A percentile compares a stretch with the other conserved stretches of the same genome.
Evolutionary conservation across 148 eudicot genomes (phyloP).

Genomic region (Dianthus caryophyllus): DNA sequence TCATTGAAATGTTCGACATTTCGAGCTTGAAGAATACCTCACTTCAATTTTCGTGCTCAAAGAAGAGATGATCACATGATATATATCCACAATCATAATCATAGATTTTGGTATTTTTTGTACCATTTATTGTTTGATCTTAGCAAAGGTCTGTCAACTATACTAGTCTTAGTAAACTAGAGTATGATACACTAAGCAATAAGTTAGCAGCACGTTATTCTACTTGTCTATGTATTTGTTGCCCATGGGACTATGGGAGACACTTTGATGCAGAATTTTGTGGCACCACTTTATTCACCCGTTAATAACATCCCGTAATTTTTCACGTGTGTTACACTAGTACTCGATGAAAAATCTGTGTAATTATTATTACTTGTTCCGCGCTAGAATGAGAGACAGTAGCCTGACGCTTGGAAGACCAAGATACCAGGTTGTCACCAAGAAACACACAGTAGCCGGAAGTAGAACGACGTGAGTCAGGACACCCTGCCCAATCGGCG

Average conservation of each 20-base stretch:
- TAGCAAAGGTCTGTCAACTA: not conserved
- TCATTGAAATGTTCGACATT: slow-evolving; percentile 43
- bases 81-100: slow-evolving; percentile 3
- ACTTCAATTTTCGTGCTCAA: slow-evolving; percentile 35
- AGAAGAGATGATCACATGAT: slow-evolving; percentile 12
- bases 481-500: too few species aligned
- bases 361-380: too few species aligned
- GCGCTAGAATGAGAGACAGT: too few species aligned
- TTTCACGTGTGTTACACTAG: too few species aligned
- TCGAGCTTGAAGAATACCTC: slow-evolving; percentile 36
- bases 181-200: not conserved
- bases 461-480: too few species aligned
- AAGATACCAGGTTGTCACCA: too few species aligned
- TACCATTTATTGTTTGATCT: not conserved
- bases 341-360: too few species aligned
- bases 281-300: not conserved
- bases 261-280: not conserved
- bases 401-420: too few species aligned
- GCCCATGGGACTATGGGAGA: not conserved
- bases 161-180: not conserved
- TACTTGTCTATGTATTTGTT: slow-evolving; percentile 7
- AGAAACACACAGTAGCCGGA: too few species aligned
- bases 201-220: not conserved
- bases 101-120: not conserved
- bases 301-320: too few species aligned